Evolutionary conservation across 169 alveolate species (phyloP).

Genomic region (Cryptosporidium andersoni): DNA sequence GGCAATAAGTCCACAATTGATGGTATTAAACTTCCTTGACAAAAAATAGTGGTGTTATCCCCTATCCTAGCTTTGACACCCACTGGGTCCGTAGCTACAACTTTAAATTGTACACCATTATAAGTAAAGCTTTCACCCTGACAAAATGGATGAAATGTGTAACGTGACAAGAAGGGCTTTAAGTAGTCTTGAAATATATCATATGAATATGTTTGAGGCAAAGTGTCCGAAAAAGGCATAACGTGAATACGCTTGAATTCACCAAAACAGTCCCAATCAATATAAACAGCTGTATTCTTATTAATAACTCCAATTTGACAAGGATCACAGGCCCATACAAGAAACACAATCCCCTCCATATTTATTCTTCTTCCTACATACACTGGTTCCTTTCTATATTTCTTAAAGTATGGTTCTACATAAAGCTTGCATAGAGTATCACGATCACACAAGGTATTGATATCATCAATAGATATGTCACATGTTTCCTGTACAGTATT

Average conservation of each 20-base stretch:
- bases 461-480: conserved; percentile 24
- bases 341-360: conserved; percentile 38
- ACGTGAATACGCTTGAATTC: conserved; percentile 73
- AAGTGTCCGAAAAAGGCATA: conserved; percentile 76
- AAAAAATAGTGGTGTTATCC: conserved; percentile 73
- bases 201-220: conserved; percentile 76
- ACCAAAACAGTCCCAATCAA: conserved; percentile 73
- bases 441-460: conserved; percentile 28
- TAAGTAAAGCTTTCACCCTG: conserved; percentile 76
- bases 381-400: conserved; percentile 39
- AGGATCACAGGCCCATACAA: conserved; percentile 71
- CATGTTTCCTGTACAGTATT: not conserved
- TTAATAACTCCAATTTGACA: conserved; percentile 52
- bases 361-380: conserved; percentile 57
- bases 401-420: conserved; percentile 57
- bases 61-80: conserved; percentile 76
- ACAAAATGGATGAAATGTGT: conserved; percentile 74
- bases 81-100: conserved; percentile 76
- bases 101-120: conserved; percentile 77
- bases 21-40: conserved; percentile 74
- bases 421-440: conserved; percentile 44
- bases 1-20: conserved; percentile 76
- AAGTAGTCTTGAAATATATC: conserved; percentile 74
- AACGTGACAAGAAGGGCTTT: conserved; percentile 75
- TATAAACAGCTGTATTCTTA: conserved; percentile 28